Base-by-base conservation (phyloP, 2,329 filamentous ascomycete genomes). In the Cladophialophora exuberans region DNA sequence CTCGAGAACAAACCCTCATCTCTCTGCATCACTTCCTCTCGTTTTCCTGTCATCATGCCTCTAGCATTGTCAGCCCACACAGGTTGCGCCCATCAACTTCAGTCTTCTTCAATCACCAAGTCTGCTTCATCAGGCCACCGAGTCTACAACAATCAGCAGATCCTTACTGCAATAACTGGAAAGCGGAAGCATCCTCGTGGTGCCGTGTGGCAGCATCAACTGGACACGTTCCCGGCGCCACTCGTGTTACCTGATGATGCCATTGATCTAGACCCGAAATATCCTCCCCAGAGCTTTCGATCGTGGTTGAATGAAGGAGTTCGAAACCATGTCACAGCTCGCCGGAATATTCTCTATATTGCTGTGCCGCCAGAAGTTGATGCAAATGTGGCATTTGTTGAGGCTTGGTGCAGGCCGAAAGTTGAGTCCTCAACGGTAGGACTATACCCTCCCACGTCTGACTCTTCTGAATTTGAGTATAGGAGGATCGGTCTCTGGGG, bases 191-290 rank as follows among this genome's bases (percentile, higher is more conserved):
- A 42, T 20, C 7, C 22, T 13, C 17, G 20, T n/a, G 4, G 26
- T 23, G 22, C 39, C n/a, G 22, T 20, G 10, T 26, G 20, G 4
- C 18, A 7, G 13, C 3, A 23, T 11, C 20, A 39, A 30, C 45
- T 46, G 7, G 30, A 45, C 11, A 23, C 72, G 0, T 88, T 85
- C 57, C 84, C 84, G 0, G 81, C 73, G 0, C 83, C 84, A 0
- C 65, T 88, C 4, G 71, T 86, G 0, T 69, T 88, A 0, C 84
- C 85, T 0, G 75, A 72, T 2, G 84, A 87, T 63, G 81, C 82
- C 17, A 72, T 88, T 1, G 76, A 79, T 0, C 68, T 74, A 28
- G 79, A 86, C 33, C 78, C 80, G 1, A 70, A 77, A 4, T 75
- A 73, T 33, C 72, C 76, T 1, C 69, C 78, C 0, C 84, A 88